These are phyloP conservation scores for Bryoerythrophyllum caledonicum DNA, from an alignment of 225 moss, liverwort and hornwort genomes.

Conservation along the genomic window DNA sequence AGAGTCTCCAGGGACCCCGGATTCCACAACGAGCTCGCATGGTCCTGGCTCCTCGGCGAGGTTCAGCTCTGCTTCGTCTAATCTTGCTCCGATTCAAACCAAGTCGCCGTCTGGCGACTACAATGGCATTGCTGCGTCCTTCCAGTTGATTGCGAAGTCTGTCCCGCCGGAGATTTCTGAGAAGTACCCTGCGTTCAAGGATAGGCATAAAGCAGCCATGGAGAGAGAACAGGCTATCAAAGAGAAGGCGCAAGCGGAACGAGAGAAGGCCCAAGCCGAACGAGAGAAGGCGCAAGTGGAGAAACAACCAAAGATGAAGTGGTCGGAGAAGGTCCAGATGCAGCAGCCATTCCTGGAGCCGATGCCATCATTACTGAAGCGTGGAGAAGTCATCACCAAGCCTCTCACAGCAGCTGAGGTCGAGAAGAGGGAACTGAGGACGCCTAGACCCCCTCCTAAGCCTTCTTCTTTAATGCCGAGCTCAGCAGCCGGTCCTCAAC, in stretches of 20 bases:
- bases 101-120: slow-evolving; percentile 27
- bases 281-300: slow-evolving; percentile 54
- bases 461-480: slow-evolving; percentile 26
- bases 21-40: slow-evolving; percentile 17
- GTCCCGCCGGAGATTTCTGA: slow-evolving; percentile 52
- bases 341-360: slow-evolving; percentile 12
- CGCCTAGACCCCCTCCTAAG: slow-evolving; percentile 71
- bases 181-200: slow-evolving; percentile 86
- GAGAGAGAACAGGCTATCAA: slow-evolving; percentile 67
- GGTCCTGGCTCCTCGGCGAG: neutral
- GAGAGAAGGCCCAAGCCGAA: slow-evolving; percentile 48
- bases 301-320: slow-evolving; percentile 46
- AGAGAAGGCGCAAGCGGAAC: slow-evolving; percentile 64
- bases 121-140: slow-evolving; percentile 75
- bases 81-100: slow-evolving; percentile 39
- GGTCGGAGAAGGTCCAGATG: slow-evolving; percentile 19
- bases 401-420: slow-evolving; percentile 60
- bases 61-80: slow-evolving; percentile 21
- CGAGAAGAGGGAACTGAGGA: slow-evolving; percentile 67
- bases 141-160: slow-evolving; percentile 77
- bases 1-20: neutral
- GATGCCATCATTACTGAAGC: neutral
- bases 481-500: slow-evolving; percentile 6
- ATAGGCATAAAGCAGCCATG: slow-evolving; percentile 73
- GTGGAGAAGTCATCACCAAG: slow-evolving; percentile 33